These are phyloP conservation scores for Claviceps sp. DNA, from an alignment of 2,329 filamentous ascomycete species.

Conservation along the genomic window DNA sequence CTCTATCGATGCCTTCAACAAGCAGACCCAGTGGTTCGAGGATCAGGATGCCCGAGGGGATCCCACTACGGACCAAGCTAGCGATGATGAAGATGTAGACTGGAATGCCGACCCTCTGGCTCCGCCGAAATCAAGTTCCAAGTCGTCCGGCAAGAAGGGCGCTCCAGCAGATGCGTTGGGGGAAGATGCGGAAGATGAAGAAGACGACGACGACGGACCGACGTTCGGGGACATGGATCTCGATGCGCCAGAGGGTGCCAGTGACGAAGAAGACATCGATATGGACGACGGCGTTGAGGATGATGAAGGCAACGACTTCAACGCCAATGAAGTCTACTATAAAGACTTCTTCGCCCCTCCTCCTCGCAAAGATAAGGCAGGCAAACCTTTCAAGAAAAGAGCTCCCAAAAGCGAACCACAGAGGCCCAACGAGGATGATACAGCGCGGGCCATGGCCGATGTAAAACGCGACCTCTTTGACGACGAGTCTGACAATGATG, in stretches of 20 bases:
- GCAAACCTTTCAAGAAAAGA: conserved; percentile 26
- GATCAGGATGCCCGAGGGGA: conserved; percentile 70
- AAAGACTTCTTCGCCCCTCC: conserved; percentile 90
- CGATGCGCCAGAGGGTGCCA: conserved; percentile 56
- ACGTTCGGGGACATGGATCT: conserved; percentile 73
- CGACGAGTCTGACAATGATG: conserved; percentile 51
- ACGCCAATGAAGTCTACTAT: conserved; percentile 83
- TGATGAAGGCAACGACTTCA: conserved; percentile 46
- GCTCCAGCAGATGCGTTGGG: conserved; percentile 11
- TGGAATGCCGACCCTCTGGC: conserved; percentile 70
- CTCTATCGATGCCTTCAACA: conserved; percentile 95
- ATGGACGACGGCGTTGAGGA: conserved; percentile 29
- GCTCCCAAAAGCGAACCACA: conserved; percentile 26
- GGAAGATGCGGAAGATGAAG: conserved; percentile 24
- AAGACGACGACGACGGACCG: conserved; percentile 63
- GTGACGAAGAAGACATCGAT: conserved; percentile 48
- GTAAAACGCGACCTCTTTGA: conserved; percentile 87
- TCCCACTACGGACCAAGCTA: conserved; percentile 57
- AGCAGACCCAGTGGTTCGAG: conserved; percentile 79
- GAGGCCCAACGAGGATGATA: conserved; percentile 46
- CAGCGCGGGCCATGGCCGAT: conserved; percentile 73
- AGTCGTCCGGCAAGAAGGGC: conserved; percentile 19
- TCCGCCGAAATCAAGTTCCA: conserved; percentile 15
- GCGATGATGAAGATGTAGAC: conserved; percentile 77
- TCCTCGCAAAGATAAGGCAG: conserved; percentile 50